A percentile compares a stretch with the other conserved stretches of the same genome.
Conservation (phyloP, 2,329 filamentous ascomycete species). For the Talaromyces marneffei region DNA sequence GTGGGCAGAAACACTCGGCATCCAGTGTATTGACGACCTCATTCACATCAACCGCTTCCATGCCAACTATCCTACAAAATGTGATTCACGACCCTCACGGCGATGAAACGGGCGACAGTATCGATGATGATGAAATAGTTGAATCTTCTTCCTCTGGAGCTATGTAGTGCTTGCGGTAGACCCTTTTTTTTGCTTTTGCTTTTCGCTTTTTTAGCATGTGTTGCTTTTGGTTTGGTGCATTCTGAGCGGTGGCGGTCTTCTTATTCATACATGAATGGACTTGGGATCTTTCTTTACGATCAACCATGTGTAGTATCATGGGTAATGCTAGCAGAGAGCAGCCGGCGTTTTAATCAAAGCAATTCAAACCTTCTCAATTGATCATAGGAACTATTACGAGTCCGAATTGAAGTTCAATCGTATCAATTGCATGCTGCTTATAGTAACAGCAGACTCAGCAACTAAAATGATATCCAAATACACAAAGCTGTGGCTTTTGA, state of each 20-base stretch:
- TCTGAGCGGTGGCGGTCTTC: background rate
- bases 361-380: background rate
- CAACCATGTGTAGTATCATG: background rate
- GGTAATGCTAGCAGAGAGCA: background rate
- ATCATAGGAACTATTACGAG: too few species aligned
- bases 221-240: background rate
- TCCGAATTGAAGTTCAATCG: background rate
- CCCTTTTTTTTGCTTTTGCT: background rate
- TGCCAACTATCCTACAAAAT: slow-evolving; percentile 7
- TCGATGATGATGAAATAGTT: slow-evolving; percentile 9
- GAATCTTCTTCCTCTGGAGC: background rate
- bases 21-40: background rate
- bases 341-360: background rate
- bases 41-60: background rate
- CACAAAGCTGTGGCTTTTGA: background rate
- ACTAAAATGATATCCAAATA: background rate
- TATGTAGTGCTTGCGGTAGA: background rate
- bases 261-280: background rate
- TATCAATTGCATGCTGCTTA: background rate
- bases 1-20: background rate
- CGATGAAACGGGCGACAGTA: background rate
- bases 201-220: background rate
- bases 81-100: background rate
- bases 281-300: background rate
- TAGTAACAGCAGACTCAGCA: background rate